Percentiles rank a stretch among this genome's conserved stretches.
phyloP scores from a whole-genome alignment of 2,329 filamentous ascomycete genomes.

The Aplosporella prunicola region DNA sequence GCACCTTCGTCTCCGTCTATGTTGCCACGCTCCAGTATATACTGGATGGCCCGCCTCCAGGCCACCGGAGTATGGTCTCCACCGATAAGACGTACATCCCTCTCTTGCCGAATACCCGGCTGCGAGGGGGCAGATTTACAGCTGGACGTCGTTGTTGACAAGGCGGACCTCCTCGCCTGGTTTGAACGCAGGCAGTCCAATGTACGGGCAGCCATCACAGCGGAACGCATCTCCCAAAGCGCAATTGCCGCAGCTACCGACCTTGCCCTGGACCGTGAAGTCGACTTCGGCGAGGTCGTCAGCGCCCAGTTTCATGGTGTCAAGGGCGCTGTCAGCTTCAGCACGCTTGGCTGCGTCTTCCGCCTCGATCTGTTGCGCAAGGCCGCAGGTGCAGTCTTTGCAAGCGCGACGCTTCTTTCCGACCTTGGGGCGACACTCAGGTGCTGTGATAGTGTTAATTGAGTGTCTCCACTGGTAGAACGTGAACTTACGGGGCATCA shows the following conservation, averaged over 20 bases:
- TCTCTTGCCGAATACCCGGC: no score
- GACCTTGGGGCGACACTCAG: conserved; percentile 76
- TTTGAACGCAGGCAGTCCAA: conserved; percentile 91
- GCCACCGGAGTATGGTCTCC: no score
- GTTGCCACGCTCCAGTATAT: no score
- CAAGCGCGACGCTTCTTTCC: conserved; percentile 87
- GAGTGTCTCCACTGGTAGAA: no score
- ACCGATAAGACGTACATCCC: no score
- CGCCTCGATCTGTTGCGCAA: conserved; percentile 75
- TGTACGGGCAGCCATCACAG: conserved; percentile 65
- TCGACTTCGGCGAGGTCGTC: conserved; percentile 85
- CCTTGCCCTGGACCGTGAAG: conserved; percentile 96
- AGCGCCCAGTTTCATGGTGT: conserved; percentile 59
- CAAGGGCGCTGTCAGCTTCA: conserved; percentile 54
- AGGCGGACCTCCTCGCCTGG: conserved; percentile 88
- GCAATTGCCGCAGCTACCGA: conserved; percentile 90
- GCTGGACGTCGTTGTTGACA: conserved; percentile 74
- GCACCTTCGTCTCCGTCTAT: no score
- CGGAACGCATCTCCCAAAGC: conserved; percentile 75
- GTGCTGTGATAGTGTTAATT: conserved; percentile 44
- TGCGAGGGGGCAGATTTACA: conserved; percentile 50
- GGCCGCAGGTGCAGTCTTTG: conserved; percentile 95
- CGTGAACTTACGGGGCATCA: conserved; percentile 64
- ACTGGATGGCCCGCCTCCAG: no score
- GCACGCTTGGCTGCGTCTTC: conserved; percentile 65